Evolutionary conservation across 108 stramenopile species (phyloP).

Genomic region (Cyclotella atomus): DNA sequence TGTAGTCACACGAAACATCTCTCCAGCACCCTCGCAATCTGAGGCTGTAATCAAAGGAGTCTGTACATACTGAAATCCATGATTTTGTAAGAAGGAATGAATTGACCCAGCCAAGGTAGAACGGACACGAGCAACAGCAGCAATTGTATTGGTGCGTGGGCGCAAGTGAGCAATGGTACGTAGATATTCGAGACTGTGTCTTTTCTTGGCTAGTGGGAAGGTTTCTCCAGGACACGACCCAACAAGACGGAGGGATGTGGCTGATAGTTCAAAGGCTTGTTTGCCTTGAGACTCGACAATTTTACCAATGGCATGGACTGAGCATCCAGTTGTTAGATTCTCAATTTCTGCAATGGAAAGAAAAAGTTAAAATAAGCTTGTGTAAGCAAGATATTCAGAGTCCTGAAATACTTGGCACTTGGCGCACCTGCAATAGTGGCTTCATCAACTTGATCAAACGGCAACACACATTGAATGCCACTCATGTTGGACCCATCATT

Average conservation of each 20-base stretch:
- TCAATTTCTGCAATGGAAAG: slow-evolving; percentile 63
- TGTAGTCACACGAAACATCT: slow-evolving; percentile 98
- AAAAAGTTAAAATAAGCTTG: not conserved
- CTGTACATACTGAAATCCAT: slow-evolving; percentile 96
- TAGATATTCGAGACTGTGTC: slow-evolving; percentile 96
- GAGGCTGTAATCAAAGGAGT: slow-evolving; percentile 97
- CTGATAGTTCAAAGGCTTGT: slow-evolving; percentile 91
- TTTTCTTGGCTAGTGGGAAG: slow-evolving; percentile 98
- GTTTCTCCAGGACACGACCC: slow-evolving; percentile 92
- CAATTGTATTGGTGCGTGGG: slow-evolving; percentile 96
- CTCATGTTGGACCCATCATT: slow-evolving; percentile 96
- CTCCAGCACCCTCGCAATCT: slow-evolving; percentile 99
- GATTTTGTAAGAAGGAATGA: slow-evolving; percentile 89
- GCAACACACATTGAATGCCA: slow-evolving; percentile 92
- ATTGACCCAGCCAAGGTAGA: slow-evolving; percentile 86
- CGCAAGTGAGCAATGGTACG: slow-evolving; percentile 96
- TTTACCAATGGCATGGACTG: slow-evolving; percentile 84
- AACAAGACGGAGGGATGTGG: slow-evolving; percentile 77
- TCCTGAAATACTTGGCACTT: no score
- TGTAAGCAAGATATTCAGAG: not conserved
- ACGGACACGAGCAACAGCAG: slow-evolving; percentile 95
- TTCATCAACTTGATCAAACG: slow-evolving; percentile 72
- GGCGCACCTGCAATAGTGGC: slow-evolving; percentile 67
- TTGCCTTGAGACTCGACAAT: slow-evolving; percentile 86
- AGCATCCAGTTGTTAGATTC: slow-evolving; percentile 90